Conservation (phyloP, 208 protist species). For the Crithidia thermophila region DNA sequence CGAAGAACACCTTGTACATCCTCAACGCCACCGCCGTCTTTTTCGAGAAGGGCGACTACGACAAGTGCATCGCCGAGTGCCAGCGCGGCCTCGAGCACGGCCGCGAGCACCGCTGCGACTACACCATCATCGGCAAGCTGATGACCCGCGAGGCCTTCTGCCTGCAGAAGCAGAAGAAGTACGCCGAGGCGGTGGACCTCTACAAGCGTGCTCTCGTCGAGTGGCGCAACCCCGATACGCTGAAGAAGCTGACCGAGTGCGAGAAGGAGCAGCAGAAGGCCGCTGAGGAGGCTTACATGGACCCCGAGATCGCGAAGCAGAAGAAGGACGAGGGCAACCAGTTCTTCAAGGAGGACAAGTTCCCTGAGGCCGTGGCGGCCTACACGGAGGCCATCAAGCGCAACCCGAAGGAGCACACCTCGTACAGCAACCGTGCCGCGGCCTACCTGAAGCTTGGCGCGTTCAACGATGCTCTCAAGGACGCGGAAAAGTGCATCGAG, state of each 20-base stretch:
- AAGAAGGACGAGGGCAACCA: conserved; percentile 96
- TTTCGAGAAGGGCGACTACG: conserved; percentile 95
- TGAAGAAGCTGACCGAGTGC: conserved; percentile 87
- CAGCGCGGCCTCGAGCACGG: conserved; percentile 90
- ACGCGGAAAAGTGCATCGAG: conserved; percentile 96
- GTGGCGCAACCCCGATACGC: conserved; percentile 93
- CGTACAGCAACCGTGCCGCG: conserved; percentile 96
- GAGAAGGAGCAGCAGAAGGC: conserved; percentile 91
- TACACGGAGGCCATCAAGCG: conserved; percentile 95
- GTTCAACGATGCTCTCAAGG: conserved; percentile 93
- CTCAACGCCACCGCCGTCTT: conserved; percentile 93
- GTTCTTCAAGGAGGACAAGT: conserved; percentile 96
- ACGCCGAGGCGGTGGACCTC: conserved; percentile 85
- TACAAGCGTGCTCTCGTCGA: conserved; percentile 94
- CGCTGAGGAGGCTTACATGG: conserved; percentile 93
- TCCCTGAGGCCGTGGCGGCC: conserved; percentile 92
- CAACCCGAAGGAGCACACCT: conserved; percentile 93
- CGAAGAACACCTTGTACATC: conserved; percentile 88
- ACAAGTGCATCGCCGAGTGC: conserved; percentile 92
- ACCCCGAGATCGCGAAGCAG: conserved; percentile 86
- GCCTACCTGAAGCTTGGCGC: conserved; percentile 97
- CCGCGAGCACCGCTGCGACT: conserved; percentile 91
- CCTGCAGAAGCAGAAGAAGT: conserved; percentile 83
- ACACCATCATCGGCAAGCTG: conserved; percentile 91
- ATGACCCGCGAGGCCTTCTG: conserved; percentile 91